phyloP scores from a whole-genome alignment of 495 filamentous ascomycete genomes.

The Penicilliopsis zonata region DNA sequence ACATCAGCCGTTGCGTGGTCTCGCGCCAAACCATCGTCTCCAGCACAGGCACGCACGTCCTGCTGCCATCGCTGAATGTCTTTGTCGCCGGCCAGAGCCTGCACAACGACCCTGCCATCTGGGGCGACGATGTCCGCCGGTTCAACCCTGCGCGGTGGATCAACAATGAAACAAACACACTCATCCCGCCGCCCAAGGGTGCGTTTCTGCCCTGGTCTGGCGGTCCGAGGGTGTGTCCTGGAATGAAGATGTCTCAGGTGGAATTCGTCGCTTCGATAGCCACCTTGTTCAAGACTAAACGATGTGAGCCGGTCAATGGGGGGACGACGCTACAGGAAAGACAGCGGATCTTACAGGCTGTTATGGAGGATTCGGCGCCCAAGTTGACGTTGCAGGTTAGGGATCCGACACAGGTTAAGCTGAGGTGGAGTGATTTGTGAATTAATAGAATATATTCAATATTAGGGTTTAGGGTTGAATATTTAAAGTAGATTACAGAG shows the following conservation, averaged over 20 bases:
- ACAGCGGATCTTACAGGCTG: not conserved
- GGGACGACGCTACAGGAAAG: not conserved
- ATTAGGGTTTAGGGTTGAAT: too few relatives aligned
- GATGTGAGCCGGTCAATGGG: constrained; percentile 26
- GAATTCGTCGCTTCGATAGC: constrained; percentile 40
- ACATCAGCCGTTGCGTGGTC: too few relatives aligned
- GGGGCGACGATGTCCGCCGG: constrained; percentile 28
- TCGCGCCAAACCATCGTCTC: too few relatives aligned
- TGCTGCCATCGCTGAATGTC: too few relatives aligned
- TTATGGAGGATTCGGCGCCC: constrained; percentile 2
- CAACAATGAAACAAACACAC: constrained; percentile 8
- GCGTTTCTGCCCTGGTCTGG: constrained; percentile 37
- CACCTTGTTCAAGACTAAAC: constrained; percentile 19
- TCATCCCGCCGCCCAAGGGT: constrained; percentile 20
- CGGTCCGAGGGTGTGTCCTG: constrained; percentile 34
- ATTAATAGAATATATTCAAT: too few relatives aligned
- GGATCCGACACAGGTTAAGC: constrained; percentile 1
- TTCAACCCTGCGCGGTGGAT: constrained; percentile 41
- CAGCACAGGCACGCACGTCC: too few relatives aligned
- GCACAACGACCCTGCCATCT: constrained; percentile 29
- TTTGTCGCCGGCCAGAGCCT: too few relatives aligned
- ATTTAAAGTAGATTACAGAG: too few relatives aligned
- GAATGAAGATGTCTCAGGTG: constrained; percentile 39
- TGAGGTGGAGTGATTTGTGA: too few relatives aligned
- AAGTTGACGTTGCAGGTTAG: constrained; percentile 4